These are phyloP conservation scores for Saitozyma sp. DNA, from an alignment of 768 basidiomycete species.

Conservation along the genomic window DNA sequence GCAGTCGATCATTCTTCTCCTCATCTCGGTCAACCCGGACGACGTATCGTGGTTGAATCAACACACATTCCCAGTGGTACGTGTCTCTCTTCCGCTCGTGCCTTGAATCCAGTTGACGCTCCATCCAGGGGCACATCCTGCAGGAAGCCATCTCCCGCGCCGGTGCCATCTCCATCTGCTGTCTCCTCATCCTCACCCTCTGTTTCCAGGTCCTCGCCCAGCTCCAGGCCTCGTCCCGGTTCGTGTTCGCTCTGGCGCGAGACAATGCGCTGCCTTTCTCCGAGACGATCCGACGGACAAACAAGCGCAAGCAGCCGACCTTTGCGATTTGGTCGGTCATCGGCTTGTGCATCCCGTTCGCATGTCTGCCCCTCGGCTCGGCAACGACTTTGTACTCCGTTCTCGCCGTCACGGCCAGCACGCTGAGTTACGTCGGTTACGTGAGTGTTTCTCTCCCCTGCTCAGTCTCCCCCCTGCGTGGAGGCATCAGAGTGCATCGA, in stretches of 20 bases:
- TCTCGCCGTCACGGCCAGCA: constrained; percentile 51
- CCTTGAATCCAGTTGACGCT: constrained; percentile 5
- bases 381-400: constrained; percentile 46
- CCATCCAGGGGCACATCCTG: constrained; percentile 49
- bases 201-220: constrained; percentile 52
- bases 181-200: constrained; percentile 42
- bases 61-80: constrained; percentile 45
- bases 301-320: constrained; percentile 45
- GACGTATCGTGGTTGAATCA: constrained; percentile 13
- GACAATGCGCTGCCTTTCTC: constrained; percentile 55
- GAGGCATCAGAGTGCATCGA: background rate
- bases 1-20: constrained; percentile 49
- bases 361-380: constrained; percentile 44
- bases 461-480: background rate
- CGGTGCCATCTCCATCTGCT: constrained; percentile 43
- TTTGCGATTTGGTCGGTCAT: constrained; percentile 52
- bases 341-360: constrained; percentile 44
- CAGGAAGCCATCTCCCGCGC: constrained; percentile 43
- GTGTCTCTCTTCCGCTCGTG: constrained; percentile 3
- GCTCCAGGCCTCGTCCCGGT: constrained; percentile 55
- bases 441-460: constrained; percentile 19
- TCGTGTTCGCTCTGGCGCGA: constrained; percentile 54
- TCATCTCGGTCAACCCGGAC: constrained; percentile 39
- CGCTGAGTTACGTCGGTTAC: constrained; percentile 48
- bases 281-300: constrained; percentile 43